These are phyloP conservation scores for Phytophthora macrochlamydospora DNA, from an alignment of 352 stramenopile species.

Conservation along the genomic window DNA sequence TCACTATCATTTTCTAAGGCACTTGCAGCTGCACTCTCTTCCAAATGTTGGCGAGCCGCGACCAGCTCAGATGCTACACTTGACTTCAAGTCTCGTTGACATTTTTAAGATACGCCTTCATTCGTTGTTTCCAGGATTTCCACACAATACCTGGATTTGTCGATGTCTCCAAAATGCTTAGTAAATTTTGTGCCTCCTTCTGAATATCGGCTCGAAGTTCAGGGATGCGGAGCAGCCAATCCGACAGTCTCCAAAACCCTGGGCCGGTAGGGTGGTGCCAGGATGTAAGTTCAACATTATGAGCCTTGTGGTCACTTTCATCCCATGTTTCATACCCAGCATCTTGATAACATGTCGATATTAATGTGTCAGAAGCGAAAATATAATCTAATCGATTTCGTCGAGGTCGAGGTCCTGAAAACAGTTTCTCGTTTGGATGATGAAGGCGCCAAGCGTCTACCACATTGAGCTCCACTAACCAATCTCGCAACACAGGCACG, in stretches of 20 bases:
- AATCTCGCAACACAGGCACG: neutral
- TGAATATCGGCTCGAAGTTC: slow-evolving; percentile 1
- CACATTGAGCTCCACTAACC: neutral
- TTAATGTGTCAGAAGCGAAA: neutral
- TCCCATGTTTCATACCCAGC: slow-evolving; percentile 1
- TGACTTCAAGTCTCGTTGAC: neutral
- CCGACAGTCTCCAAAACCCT: neutral
- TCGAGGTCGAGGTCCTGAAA: neutral
- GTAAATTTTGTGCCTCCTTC: neutral
- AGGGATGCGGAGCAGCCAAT: neutral
- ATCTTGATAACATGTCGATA: neutral
- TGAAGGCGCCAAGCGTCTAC: slow-evolving; percentile 5
- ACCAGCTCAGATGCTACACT: neutral
- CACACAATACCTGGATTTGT: slow-evolving; percentile 3
- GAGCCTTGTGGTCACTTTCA: neutral
- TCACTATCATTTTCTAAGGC: neutral
- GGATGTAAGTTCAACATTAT: slow-evolving; percentile 3
- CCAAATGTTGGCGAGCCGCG: neutral
- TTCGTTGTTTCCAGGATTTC: slow-evolving; percentile 6
- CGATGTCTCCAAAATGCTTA: neutral
- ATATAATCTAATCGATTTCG: slow-evolving; percentile 4
- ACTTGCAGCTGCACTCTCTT: neutral
- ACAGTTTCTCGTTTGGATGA: neutral
- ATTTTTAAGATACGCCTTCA: slow-evolving; percentile 10
- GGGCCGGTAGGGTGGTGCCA: slow-evolving; percentile 1